These are phyloP conservation scores for Trichoderma gracile DNA, from an alignment of 2,329 filamentous ascomycete species.

Conservation along the genomic window DNA sequence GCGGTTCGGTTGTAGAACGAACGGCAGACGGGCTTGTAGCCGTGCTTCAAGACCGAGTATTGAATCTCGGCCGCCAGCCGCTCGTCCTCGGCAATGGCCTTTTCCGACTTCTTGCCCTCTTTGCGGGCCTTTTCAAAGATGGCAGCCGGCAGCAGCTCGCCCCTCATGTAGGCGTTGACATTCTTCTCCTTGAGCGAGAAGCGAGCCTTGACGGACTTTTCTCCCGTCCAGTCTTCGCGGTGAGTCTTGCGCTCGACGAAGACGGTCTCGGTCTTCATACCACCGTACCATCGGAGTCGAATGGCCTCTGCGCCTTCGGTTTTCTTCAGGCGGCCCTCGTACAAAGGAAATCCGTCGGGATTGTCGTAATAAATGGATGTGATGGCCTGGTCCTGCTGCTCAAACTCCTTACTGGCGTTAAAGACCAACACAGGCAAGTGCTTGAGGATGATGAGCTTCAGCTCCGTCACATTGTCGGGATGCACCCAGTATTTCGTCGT, in stretches of 20 bases:
- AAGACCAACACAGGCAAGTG: conserved; percentile 96
- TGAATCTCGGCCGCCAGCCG: conserved; percentile 89
- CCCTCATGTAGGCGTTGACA: conserved; percentile 84
- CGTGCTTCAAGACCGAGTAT: conserved; percentile 85
- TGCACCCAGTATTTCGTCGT: conserved; percentile 99
- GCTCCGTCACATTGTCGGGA: conserved; percentile 94
- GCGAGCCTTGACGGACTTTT: conserved; percentile 97
- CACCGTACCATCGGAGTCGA: conserved; percentile 94
- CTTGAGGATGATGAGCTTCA: conserved; percentile 97
- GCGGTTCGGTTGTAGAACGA: conserved; percentile 98
- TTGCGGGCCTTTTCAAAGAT: conserved; percentile 97
- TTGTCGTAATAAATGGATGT: conserved; percentile 99
- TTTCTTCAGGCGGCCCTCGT: conserved; percentile 93
- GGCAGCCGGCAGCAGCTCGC: conserved; percentile 78
- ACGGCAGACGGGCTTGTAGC: conserved; percentile 83
- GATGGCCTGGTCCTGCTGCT: conserved; percentile 85
- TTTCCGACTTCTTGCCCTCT: conserved; percentile 89
- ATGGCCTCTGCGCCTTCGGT: conserved; percentile 97
- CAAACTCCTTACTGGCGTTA: conserved; percentile 96
- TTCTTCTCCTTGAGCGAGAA: conserved; percentile 97
- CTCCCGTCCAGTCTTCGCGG: conserved; percentile 97
- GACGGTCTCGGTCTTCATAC: conserved; percentile 91
- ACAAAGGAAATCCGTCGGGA: conserved; percentile 88
- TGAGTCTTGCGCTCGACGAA: conserved; percentile 98
- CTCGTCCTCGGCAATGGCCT: conserved; percentile 89